A percentile compares a stretch with the other conserved stretches of the same genome.
Conservation (phyloP, 75 land plant genomes). For the Pinus albicaulis region DNA sequence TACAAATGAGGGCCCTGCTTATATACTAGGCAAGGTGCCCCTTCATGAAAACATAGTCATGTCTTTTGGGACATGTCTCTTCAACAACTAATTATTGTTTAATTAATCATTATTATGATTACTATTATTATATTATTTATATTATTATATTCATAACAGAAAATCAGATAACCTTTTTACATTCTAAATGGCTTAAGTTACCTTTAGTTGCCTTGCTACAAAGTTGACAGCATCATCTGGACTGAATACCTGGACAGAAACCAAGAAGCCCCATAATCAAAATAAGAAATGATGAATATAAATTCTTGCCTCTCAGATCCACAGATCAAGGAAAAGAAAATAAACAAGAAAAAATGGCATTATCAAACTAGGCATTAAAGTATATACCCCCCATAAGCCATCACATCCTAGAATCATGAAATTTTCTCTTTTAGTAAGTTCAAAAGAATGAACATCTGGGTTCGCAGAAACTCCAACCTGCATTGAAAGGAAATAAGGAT, state of each 20-base stretch:
- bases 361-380: background rate
- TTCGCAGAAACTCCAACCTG: slow-evolving; percentile 82
- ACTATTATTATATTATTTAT: no score
- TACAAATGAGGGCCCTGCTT: no score
- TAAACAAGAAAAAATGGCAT: background rate
- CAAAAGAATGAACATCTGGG: slow-evolving; percentile 83
- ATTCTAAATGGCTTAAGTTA: slow-evolving; percentile 2
- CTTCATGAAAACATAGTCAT: no score
- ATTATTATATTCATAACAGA: no score
- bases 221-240: slow-evolving; percentile 84
- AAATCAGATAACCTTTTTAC: no score
- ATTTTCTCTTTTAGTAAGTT: slow-evolving; percentile 62
- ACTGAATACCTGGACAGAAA: slow-evolving; percentile 65
- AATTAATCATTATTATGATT: no score
- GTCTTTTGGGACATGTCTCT: no score
- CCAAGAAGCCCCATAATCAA: background rate
- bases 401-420: slow-evolving; percentile 90
- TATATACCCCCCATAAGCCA: slow-evolving; percentile 86
- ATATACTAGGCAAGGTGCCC: no score
- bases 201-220: slow-evolving; percentile 66
- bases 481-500: slow-evolving; percentile 9
- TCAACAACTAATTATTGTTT: no score
- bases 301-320: background rate
- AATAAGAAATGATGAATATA: background rate
- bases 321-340: background rate